Base-by-base conservation (phyloP, 345 rosid species). In the Populus pruinosa region DNA sequence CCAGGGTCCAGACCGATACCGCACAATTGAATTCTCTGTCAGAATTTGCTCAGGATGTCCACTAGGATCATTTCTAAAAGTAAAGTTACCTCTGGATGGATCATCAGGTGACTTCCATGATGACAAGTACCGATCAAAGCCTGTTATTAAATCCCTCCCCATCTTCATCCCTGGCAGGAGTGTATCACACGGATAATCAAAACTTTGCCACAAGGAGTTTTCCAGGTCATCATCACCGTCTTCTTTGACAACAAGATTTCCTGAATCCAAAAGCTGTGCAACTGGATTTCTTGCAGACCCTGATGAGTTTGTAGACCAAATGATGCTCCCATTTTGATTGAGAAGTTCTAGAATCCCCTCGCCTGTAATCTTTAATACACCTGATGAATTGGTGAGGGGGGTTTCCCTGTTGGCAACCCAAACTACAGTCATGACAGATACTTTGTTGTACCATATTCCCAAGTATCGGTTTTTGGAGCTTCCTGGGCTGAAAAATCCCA, bases 1-100 rank as follows among this genome's bases (percentile, higher is more conserved):
- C 77, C 77, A 75, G 50, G 71, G 77, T 23, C 77, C 77, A 20
- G 71, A 64, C 70, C 61, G 35, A 8, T 25, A 29, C 5, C 36
- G 12, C 18, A 23, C 36, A 29, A 8, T 64, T 31, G 65, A 61
- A 61, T 33, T 11, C 16, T 64, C 33, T 16, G 14, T 23, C 33
- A 64, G 35, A 20, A 29, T 64, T 25, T 7, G 5, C 12, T 64
- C 35, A 23, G 68, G 36, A 25, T 20, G 4, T 0, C 20, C 36
- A 9, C 6, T 2, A 2, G 68, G 68, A 64, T 29, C 17, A 13
- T 23, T n/a, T 20, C 68, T 9, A 64, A 20, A 29, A 10, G 35
- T 29, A 2, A 64, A 64, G 29, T 23, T 9, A 64, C 68, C 68
- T 20, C 13, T n/a, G 6, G 68, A 23, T 9, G 68, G 68, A 64